These are phyloP conservation scores for Acer yangbiense DNA, from an alignment of 345 rosid species.

Conservation along the genomic window DNA sequence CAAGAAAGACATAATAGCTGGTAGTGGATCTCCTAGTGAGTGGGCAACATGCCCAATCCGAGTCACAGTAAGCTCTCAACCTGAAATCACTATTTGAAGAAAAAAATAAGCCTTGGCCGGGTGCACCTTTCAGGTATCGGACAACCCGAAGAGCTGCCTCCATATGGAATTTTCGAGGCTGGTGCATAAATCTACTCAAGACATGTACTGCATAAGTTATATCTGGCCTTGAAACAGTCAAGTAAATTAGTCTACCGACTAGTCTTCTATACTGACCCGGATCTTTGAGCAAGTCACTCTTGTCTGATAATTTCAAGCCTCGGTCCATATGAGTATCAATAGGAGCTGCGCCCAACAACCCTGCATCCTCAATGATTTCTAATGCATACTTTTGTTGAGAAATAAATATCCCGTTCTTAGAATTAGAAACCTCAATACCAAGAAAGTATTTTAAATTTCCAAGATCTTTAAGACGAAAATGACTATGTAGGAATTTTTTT, in stretches of 20 bases:
- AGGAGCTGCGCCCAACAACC: neutral
- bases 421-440: neutral
- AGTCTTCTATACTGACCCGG: too few relatives aligned
- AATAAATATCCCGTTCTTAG: neutral
- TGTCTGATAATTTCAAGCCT: neutral
- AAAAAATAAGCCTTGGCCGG: too few relatives aligned
- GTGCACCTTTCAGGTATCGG: too few relatives aligned
- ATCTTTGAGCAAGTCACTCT: neutral
- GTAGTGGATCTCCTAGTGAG: too few relatives aligned
- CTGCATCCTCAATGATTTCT: neutral
- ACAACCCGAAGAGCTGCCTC: too few relatives aligned
- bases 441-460: neutral
- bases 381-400: neutral
- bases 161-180: neutral
- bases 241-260: too few relatives aligned
- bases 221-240: too few relatives aligned
- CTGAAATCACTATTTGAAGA: too few relatives aligned
- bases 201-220: neutral
- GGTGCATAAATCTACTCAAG: conserved; percentile 6
- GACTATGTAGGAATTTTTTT: neutral
- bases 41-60: too few relatives aligned
- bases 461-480: neutral
- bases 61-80: too few relatives aligned
- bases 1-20: too few relatives aligned
- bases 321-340: neutral